A percentile compares a stretch with the other conserved stretches of the same genome.
Conservation (phyloP, 306 rosid genomes). For the Sphenostylis stenocarpa region DNA sequence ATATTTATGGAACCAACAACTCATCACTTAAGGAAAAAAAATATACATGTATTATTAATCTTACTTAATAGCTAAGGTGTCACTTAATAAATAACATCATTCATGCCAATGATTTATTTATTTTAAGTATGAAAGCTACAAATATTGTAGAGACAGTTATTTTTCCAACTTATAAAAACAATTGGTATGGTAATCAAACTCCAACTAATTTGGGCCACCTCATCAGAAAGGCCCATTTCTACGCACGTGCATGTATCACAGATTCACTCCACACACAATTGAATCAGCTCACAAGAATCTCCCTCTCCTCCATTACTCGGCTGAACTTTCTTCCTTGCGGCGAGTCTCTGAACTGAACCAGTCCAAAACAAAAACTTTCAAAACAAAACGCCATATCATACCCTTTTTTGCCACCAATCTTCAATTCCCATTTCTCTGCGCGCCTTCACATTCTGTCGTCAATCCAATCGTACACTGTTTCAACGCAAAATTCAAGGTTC, state of each 20-base stretch:
- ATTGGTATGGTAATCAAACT: too few species aligned
- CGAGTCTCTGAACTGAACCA: not conserved
- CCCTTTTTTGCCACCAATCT: not conserved
- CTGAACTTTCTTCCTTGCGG: not conserved
- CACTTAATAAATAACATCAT: too few species aligned
- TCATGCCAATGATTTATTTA: too few species aligned
- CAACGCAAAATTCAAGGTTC: not conserved
- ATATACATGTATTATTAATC: too few species aligned
- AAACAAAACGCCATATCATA: too few species aligned
- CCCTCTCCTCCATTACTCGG: not conserved
- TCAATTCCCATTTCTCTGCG: not conserved
- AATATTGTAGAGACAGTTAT: too few species aligned
- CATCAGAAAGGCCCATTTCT: not conserved
- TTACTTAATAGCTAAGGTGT: too few species aligned
- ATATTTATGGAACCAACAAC: too few species aligned
- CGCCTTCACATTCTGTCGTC: not conserved
- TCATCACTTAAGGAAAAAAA: too few species aligned
- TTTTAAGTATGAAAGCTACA: too few species aligned
- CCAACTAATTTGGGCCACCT: not conserved
- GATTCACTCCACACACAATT: not conserved
- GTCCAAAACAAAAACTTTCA: not conserved
- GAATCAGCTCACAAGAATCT: not conserved
- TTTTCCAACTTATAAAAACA: too few species aligned
- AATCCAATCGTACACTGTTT: not conserved
- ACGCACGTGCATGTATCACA: not conserved